These are phyloP conservation scores for Colletotrichum noveboracense DNA, from an alignment of 2,329 filamentous ascomycete species.

Conservation along the genomic window DNA sequence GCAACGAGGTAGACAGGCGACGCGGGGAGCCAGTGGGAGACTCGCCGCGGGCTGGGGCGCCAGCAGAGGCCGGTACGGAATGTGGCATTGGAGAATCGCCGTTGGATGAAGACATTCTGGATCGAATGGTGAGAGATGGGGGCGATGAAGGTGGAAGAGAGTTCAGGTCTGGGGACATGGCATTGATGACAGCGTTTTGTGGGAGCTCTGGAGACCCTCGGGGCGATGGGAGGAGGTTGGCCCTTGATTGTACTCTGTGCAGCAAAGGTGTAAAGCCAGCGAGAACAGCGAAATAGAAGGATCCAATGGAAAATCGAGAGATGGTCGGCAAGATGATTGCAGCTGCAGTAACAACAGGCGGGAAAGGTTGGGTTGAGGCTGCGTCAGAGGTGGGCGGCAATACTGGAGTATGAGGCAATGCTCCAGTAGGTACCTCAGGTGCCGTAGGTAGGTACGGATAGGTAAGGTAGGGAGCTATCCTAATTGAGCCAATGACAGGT, in stretches of 20 bases:
- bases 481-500: background rate
- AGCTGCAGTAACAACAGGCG: background rate
- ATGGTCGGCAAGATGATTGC: slow-evolving; percentile 5
- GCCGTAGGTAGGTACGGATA: background rate
- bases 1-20: slow-evolving; percentile 72
- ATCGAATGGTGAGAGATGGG: slow-evolving; percentile 1
- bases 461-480: background rate
- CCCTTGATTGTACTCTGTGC: background rate
- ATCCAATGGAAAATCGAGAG: background rate
- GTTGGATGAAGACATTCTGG: slow-evolving; percentile 22
- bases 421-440: background rate
- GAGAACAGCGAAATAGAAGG: background rate
- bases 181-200: background rate
- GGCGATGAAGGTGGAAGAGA: slow-evolving; percentile 17
- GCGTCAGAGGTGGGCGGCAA: slow-evolving; percentile 16
- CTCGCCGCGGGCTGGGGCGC: slow-evolving; percentile 37
- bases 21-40: slow-evolving; percentile 67
- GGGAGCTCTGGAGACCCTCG: background rate
- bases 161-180: slow-evolving; percentile 19
- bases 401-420: slow-evolving; percentile 13
- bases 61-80: background rate
- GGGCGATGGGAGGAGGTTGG: background rate
- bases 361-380: slow-evolving; percentile 12
- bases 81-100: slow-evolving; percentile 16
- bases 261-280: background rate